These are phyloP conservation scores for Myriosclerotinia duriaeana DNA, from an alignment of 2,329 filamentous ascomycete species.

Conservation along the genomic window DNA sequence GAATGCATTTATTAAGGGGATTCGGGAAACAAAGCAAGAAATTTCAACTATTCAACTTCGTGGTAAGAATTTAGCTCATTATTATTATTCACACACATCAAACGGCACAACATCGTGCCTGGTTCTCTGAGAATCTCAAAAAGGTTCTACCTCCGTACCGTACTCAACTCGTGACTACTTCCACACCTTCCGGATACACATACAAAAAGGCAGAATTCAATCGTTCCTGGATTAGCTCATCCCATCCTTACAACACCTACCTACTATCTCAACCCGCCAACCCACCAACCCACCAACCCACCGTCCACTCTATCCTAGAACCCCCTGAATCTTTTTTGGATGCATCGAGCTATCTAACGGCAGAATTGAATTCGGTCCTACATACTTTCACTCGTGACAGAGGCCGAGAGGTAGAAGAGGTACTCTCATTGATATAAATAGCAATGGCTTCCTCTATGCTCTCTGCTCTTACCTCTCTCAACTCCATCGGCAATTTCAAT, in stretches of 20 bases:
- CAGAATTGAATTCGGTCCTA: constrained; percentile 28
- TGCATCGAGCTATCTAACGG: constrained; percentile 20
- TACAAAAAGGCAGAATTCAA: neutral
- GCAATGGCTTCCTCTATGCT: constrained; percentile 31
- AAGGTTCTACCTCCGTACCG: constrained; percentile 4
- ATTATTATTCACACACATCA: too few relatives aligned
- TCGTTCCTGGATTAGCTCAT: neutral
- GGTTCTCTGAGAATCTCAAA: neutral
- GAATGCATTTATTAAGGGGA: neutral
- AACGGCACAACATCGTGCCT: neutral
- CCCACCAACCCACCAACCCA: neutral
- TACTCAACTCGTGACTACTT: constrained; percentile 16
- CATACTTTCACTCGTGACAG: constrained; percentile 4
- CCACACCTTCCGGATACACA: constrained; percentile 23
- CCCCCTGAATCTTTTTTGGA: neutral
- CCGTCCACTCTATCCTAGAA: neutral
- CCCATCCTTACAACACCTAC: neutral
- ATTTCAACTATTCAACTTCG: neutral
- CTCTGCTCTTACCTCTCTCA: constrained; percentile 31
- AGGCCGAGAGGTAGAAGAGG: neutral
- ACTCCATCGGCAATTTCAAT: constrained; percentile 30
- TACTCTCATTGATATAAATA: constrained; percentile 33
- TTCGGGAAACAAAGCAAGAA: too few relatives aligned
- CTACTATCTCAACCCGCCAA: neutral
- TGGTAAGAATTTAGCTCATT: neutral